Percentiles rank a stretch among this genome's conserved stretches.
phyloP scores from a whole-genome alignment of 345 rosid genomes.

The Dipteronia dyeriana region DNA sequence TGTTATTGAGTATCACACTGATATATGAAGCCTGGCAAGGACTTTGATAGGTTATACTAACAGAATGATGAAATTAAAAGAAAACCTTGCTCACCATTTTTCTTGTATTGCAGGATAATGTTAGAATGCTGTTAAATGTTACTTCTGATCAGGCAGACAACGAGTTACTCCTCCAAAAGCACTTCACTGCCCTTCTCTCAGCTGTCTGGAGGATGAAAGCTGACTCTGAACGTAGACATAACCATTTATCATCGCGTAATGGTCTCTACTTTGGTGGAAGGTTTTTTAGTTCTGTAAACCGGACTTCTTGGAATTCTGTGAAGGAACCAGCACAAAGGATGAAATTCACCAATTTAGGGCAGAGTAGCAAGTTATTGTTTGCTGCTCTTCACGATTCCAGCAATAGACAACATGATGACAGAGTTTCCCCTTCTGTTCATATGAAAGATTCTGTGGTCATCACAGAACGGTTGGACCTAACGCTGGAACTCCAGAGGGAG shows the following conservation, averaged over 20 bases:
- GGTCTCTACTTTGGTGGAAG: slow-evolving; percentile 53
- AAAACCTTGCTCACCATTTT: slow-evolving; percentile 27
- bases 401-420: slow-evolving; percentile 36
- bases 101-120: slow-evolving; percentile 69
- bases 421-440: slow-evolving; percentile 35
- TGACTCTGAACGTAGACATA: slow-evolving; percentile 31
- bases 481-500: slow-evolving; percentile 65
- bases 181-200: slow-evolving; percentile 83
- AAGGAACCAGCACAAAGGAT: slow-evolving; percentile 49
- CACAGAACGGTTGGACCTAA: slow-evolving; percentile 58
- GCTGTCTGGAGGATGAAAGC: slow-evolving; percentile 68
- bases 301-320: slow-evolving; percentile 31
- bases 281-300: slow-evolving; percentile 40
- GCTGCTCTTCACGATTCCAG: slow-evolving; percentile 72
- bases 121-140: slow-evolving; percentile 66
- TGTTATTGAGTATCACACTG: not conserved
- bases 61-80: not conserved
- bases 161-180: slow-evolving; percentile 90
- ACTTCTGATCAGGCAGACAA: slow-evolving; percentile 76
- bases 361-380: slow-evolving; percentile 55
- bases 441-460: slow-evolving; percentile 43
- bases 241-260: slow-evolving; percentile 41
- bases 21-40: not conserved
- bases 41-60: not conserved
- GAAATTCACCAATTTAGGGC: slow-evolving; percentile 51